These are phyloP conservation scores for Fennellomyces sp. DNA, from an alignment of 371 early-diverging fungal species.

Conservation along the genomic window DNA sequence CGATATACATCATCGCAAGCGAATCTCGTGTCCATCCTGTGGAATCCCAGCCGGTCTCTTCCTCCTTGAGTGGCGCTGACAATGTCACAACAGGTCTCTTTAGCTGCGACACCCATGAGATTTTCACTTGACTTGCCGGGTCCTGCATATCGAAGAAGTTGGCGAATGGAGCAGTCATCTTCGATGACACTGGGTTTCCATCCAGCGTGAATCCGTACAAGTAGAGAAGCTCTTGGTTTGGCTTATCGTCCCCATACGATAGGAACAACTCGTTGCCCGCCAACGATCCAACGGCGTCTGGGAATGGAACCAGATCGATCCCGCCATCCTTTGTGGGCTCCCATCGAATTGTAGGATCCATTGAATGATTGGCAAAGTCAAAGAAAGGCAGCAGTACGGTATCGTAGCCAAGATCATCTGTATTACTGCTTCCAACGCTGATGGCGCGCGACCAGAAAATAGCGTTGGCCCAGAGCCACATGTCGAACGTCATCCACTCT, in stretches of 20 bases:
- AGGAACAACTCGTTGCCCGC: slow-evolving; percentile 35
- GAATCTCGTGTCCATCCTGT: slow-evolving; percentile 24
- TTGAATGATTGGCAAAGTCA: slow-evolving; percentile 64
- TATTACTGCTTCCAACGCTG: not conserved
- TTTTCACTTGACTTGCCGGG: slow-evolving; percentile 9
- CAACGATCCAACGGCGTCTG: not conserved
- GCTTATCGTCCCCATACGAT: slow-evolving; percentile 64
- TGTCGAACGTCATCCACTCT: slow-evolving; percentile 30
- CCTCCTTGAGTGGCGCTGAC: not conserved
- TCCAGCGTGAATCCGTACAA: slow-evolving; percentile 55
- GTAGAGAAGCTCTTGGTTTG: slow-evolving; percentile 69
- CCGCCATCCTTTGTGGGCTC: slow-evolving; percentile 22
- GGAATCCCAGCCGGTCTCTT: not conserved
- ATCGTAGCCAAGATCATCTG: slow-evolving; percentile 25
- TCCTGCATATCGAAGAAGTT: slow-evolving; percentile 18
- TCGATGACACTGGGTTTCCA: slow-evolving; percentile 31
- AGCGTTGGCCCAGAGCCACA: slow-evolving; percentile 56
- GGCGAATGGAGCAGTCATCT: slow-evolving; percentile 14
- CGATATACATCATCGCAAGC: slow-evolving; percentile 26
- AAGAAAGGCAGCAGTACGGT: slow-evolving; percentile 51
- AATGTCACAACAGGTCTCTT: slow-evolving; percentile 18
- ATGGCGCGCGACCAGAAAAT: slow-evolving; percentile 58
- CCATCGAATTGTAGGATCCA: slow-evolving; percentile 53
- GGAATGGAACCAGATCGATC: slow-evolving; percentile 9
- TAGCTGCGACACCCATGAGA: slow-evolving; percentile 15